Conservation (phyloP, 1,139 yeast species). For the Geotrichum restrictum region DNA sequence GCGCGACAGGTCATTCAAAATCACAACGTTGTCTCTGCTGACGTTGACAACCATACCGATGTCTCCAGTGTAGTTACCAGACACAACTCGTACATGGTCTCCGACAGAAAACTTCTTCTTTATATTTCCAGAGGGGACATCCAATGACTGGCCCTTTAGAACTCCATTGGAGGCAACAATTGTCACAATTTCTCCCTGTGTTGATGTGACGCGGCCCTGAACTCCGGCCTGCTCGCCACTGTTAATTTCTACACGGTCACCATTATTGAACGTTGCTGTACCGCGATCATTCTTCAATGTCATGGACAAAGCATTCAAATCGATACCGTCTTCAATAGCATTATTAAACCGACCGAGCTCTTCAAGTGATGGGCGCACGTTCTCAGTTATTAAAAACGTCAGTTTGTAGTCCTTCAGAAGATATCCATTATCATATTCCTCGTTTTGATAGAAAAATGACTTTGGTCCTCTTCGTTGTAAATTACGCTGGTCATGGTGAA, state of each 20-base stretch:
- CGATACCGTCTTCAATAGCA: slow-evolving; percentile 74
- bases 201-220: slow-evolving; percentile 69
- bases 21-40: slow-evolving; percentile 78
- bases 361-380: slow-evolving; percentile 81
- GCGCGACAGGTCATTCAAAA: slow-evolving; percentile 82
- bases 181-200: slow-evolving; percentile 63
- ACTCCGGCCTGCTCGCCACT: slow-evolving; percentile 93
- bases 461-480: slow-evolving; percentile 69
- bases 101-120: slow-evolving; percentile 86
- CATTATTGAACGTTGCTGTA: slow-evolving; percentile 73
- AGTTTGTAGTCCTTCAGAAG: slow-evolving; percentile 81
- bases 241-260: slow-evolving; percentile 87
- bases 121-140: slow-evolving; percentile 74
- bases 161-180: slow-evolving; percentile 53
- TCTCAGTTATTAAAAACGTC: slow-evolving; percentile 74
- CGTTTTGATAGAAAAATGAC: slow-evolving; percentile 72
- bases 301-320: slow-evolving; percentile 78
- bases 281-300: slow-evolving; percentile 65
- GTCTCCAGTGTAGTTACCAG: slow-evolving; percentile 88
- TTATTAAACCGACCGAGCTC: slow-evolving; percentile 81
- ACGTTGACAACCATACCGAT: slow-evolving; percentile 89
- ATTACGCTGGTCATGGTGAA: slow-evolving; percentile 56
- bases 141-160: slow-evolving; percentile 49
- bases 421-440: slow-evolving; percentile 86
- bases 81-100: slow-evolving; percentile 90